Conservation (phyloP, 768 basidiomycete species). For the Macrolepiota fuliginosa region DNA sequence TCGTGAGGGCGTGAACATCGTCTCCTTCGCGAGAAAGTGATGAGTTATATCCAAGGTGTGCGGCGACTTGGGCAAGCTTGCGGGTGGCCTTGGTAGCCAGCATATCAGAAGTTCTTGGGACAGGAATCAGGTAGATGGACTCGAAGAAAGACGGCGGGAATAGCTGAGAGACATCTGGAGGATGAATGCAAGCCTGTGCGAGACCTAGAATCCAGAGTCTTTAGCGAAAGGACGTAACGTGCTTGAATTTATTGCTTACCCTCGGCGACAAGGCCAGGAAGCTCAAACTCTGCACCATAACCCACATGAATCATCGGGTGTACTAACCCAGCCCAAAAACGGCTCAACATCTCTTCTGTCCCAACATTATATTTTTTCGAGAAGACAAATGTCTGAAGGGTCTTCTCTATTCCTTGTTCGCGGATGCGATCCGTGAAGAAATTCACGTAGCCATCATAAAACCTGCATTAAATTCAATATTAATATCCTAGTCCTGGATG, state of each 20-base stretch:
- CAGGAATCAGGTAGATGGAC: background rate
- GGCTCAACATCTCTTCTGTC: constrained; percentile 46
- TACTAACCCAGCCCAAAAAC: constrained; percentile 53
- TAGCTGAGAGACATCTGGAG: constrained; percentile 19
- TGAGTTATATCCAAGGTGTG: background rate
- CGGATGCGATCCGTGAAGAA: constrained; percentile 49
- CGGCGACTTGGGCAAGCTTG: background rate
- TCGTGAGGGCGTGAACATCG: constrained; percentile 44
- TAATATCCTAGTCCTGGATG: background rate
- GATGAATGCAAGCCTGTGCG: constrained; percentile 52
- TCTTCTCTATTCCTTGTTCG: constrained; percentile 38
- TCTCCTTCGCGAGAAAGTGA: constrained; percentile 5
- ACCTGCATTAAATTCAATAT: constrained; percentile 32
- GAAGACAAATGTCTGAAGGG: constrained; percentile 65
- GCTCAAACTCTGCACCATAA: constrained; percentile 58
- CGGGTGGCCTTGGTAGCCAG: background rate
- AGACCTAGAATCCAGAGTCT: constrained; percentile 39
- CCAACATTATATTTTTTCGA: constrained; percentile 47
- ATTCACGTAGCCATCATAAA: constrained; percentile 53
- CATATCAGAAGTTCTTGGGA: background rate
- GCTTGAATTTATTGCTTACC: constrained; percentile 33
- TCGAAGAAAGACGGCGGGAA: constrained; percentile 27
- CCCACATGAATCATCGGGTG: constrained; percentile 68
- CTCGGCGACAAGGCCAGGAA: constrained; percentile 60
- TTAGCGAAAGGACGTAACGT: background rate